A percentile compares a stretch with the other conserved stretches of the same genome.
Conservation (phyloP, 2,329 filamentous ascomycete species). For the Myrmaecium sp. region DNA sequence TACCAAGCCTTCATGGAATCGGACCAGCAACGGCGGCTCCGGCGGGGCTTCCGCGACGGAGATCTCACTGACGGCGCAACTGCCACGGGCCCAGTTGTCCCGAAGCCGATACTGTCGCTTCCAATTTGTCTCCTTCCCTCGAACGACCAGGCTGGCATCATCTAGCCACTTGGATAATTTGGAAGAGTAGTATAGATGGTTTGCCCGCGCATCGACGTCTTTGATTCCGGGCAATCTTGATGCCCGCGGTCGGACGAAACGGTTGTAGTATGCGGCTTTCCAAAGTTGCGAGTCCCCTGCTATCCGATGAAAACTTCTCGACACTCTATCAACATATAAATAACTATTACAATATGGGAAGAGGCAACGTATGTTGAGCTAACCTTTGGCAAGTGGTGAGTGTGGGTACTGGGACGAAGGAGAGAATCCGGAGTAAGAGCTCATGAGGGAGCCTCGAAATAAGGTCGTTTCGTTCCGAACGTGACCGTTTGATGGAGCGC, state of each 20-base stretch:
- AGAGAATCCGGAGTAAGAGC: constrained; percentile 67
- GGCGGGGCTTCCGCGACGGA: constrained; percentile 37
- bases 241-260: constrained; percentile 70
- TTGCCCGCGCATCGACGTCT: constrained; percentile 18
- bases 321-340: constrained; percentile 36
- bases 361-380: constrained; percentile 5
- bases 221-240: constrained; percentile 55
- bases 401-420: constrained; percentile 51
- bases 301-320: constrained; percentile 54
- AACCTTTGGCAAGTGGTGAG: constrained; percentile 49
- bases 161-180: constrained; percentile 44
- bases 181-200: constrained; percentile 33
- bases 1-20: constrained; percentile 59
- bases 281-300: constrained; percentile 74
- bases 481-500: too few species aligned
- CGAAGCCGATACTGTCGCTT: constrained; percentile 75
- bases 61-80: constrained; percentile 65
- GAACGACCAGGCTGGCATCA: constrained; percentile 38
- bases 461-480: too few species aligned
- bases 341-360: constrained; percentile 1
- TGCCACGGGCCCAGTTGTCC: constrained; percentile 80
- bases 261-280: constrained; percentile 75
- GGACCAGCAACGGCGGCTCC: constrained; percentile 51
- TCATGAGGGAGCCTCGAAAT: constrained; percentile 72
- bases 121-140: constrained; percentile 49